Evolutionary conservation across 2,329 filamentous ascomycete species (phyloP).

Genomic region (Aureobasidium sp.): DNA sequence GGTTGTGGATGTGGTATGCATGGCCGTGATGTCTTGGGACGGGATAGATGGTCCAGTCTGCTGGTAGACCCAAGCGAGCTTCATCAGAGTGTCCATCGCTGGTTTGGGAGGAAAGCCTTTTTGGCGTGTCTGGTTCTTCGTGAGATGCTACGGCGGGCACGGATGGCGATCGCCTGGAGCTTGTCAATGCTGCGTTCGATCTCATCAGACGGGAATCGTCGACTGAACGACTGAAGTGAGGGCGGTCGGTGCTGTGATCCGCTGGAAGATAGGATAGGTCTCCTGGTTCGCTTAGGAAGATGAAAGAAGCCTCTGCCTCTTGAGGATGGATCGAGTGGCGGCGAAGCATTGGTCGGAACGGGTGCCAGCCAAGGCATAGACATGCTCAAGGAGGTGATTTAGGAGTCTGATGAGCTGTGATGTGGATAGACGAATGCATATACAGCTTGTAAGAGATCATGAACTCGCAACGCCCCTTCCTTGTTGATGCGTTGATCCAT

Average conservation of each 20-base stretch:
- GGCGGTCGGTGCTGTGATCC: neutral
- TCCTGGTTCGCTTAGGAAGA: constrained; percentile 6
- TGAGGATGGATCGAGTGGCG: constrained; percentile 4
- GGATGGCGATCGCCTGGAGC: constrained; percentile 1
- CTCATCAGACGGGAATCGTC: neutral
- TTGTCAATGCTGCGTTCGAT: neutral
- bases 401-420: neutral
- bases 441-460: no score
- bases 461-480: no score
- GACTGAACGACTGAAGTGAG: neutral
- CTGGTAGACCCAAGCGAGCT: neutral
- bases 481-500: no score
- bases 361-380: neutral
- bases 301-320: constrained; percentile 1
- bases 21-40: neutral
- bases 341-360: neutral
- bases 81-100: constrained; percentile 1
- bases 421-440: no score
- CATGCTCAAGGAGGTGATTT: neutral
- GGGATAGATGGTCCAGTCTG: neutral
- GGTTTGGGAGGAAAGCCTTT: neutral
- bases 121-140: neutral
- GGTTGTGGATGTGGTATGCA: neutral
- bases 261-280: neutral
- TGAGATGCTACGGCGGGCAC: constrained; percentile 1